Percentiles rank a stretch among this genome's conserved stretches.
Evolutionary conservation across 2,329 filamentous ascomycete species (phyloP).

Genomic region (Colletotrichum ledebouriae): DNA sequence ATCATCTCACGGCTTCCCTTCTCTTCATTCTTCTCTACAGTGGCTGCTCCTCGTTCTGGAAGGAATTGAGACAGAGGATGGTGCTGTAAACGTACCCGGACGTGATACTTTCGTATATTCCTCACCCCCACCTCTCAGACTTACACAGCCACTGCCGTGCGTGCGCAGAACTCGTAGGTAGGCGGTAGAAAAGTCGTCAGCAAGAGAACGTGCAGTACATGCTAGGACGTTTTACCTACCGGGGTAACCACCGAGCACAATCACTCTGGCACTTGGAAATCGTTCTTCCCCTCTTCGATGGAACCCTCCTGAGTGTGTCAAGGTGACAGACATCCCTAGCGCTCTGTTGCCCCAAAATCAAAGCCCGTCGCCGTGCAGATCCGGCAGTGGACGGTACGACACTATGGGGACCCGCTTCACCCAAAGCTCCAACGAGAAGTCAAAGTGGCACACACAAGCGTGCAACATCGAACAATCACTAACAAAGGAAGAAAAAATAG

Average conservation of each 20-base stretch:
- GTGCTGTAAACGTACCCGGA: background rate
- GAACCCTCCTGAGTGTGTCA: conserved; percentile 8
- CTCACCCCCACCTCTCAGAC: conserved; percentile 29
- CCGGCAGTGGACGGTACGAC: conserved; percentile 19
- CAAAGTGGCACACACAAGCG: conserved; percentile 13
- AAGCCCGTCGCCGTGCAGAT: conserved; percentile 33
- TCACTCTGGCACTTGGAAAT: background rate
- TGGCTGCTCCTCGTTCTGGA: background rate
- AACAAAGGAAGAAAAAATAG: background rate
- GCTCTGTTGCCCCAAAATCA: background rate
- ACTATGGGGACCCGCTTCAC: conserved; percentile 15
- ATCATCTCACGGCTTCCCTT: background rate
- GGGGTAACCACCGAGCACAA: conserved; percentile 32
- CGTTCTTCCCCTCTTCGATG: background rate
- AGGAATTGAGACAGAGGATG: background rate
- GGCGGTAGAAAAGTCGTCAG: conserved; percentile 25
- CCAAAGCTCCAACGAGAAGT: conserved; percentile 10
- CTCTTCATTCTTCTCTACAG: no score
- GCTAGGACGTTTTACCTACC: conserved; percentile 32
- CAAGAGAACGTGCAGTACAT: conserved; percentile 39
- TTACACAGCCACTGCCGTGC: conserved; percentile 26
- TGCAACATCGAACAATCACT: no score
- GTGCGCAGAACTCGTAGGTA: conserved; percentile 12
- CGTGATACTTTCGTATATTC: background rate
- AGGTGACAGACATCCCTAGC: conserved; percentile 1